Conservation (phyloP, 805 yeast genomes). For the Lipomyces orientalis region DNA sequence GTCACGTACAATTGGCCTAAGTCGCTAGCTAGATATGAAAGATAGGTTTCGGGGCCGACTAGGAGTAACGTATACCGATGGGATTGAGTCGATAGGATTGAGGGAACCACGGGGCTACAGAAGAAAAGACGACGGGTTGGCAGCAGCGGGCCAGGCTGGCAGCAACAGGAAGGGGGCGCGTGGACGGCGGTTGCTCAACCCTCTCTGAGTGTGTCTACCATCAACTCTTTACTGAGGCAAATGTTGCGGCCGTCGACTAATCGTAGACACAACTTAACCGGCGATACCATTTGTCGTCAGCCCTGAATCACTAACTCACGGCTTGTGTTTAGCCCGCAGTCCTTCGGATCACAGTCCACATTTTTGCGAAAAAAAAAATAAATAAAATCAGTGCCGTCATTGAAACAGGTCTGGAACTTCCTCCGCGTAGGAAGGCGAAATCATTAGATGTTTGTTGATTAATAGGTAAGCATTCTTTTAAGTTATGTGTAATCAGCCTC, state of each 20-base stretch:
- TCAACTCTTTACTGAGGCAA: background rate
- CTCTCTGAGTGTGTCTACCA: background rate
- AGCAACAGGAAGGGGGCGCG: slow-evolving; percentile 4
- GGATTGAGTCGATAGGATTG: background rate
- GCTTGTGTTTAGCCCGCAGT: background rate
- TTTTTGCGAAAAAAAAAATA: background rate
- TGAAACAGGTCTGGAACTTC: background rate
- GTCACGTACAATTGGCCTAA: slow-evolving; percentile 4
- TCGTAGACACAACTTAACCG: background rate
- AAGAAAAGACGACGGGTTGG: slow-evolving; percentile 3
- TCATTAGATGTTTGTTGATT: background rate
- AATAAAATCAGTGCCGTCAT: too few relatives aligned
- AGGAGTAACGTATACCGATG: background rate
- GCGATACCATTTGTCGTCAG: slow-evolving; percentile 5
- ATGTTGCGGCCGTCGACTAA: background rate
- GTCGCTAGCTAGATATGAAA: slow-evolving; percentile 1
- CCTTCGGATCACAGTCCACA: background rate
- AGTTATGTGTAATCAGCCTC: background rate
- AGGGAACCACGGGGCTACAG: slow-evolving; percentile 11
- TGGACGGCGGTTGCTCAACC: background rate
- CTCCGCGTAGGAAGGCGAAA: background rate
- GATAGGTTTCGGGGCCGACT: background rate
- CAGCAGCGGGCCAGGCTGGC: slow-evolving; percentile 10
- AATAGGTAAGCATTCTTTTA: background rate
- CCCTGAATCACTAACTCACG: background rate